Base-by-base conservation (phyloP, 345 rosid species). In the Cardamine chenopodiifolia region DNA sequence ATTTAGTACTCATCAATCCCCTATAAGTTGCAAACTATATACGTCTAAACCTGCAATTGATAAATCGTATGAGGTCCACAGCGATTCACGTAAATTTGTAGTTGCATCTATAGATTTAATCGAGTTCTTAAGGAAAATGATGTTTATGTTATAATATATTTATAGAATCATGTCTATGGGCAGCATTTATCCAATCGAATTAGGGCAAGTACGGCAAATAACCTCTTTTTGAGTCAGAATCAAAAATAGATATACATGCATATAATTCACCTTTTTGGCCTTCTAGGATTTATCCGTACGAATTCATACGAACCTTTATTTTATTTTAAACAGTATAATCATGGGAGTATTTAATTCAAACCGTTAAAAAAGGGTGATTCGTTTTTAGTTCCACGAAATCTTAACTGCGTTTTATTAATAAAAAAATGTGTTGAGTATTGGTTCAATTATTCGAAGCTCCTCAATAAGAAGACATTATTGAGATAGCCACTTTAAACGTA, bases 111-210 rank as follows among this genome's bases (percentile, higher is more conserved):
- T 53, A 62, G 11, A 20, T 9, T 44, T 69, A 32, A 54, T 69
- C 42, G 15, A 69, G 37, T 1, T 42, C 42, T 68, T 17, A 53
- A 52, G 48, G 64, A 69, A 53, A 68, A 50, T 49, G 68, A 60
- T 60, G 73, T 75, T 10, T 59, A 29, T 59, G 47, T 22, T 62
- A 14, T 61, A 19, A 35, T 49, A 59, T 37, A 20, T 37, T 19
- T 50, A 29, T 40, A 40, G 70, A 68, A 42, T 34, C 15, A 47
- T 70, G 59, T 18, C 31, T 54, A 44, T 62, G 70, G 69, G 79
- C 54, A 45, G 60, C 55, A 47, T 34, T 62, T 54, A 76, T 70
- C 80, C 66, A 70, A 60, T 76, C 31, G 39, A 69, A 54, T 68
- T 23, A 76, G 34, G 59, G 59, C 53, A 62, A 8, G 25, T 44